Base-by-base conservation (phyloP, 1,284 basidiomycete species). In the Pascua sp. region DNA sequence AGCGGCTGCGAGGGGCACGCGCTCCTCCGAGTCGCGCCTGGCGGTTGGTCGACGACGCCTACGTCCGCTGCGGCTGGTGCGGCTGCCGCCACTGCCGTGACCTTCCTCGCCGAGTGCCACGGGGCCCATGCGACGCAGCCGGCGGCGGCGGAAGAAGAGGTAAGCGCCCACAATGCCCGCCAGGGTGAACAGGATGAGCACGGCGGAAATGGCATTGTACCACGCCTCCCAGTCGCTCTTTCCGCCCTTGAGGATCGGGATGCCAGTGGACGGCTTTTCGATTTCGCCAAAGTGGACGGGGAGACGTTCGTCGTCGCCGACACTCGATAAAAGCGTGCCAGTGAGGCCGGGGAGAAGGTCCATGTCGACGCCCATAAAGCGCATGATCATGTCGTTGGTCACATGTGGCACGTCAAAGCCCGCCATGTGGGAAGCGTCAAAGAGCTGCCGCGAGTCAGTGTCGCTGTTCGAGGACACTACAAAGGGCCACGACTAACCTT, bases 331-430 rank as follows among this genome's bases (percentile, higher is more conserved):
- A 56, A 73, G 79, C 69, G 80, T 76, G 42, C 87, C 84, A 40
- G 90, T 83, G 61, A 88, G 81, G 58, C 88, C 91, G 2, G 87
- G 81, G 46, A 96, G 83, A 5, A 84, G 82, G 37, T 86, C 83
- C 67, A 94, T 89, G 78, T 98, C 88, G 55, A 94, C 85, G 47
- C 84, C 86, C 86, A 96, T 90, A 79, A 97, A 97, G 13, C 93
- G 89, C 49, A 94, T 85, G 69, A 98, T 95, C 96, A 98, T 98
- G 77, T 98, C 95, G 76, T 98, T 93, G 5, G 91, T 82, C 38
- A 88, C 85, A 55, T 91, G 82, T 0, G 94, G 95, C 11, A 89
- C 81, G 76, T 98, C 95, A 72, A 86, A 95, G 0, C 91, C 91
- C 37, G 88, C 80, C 92, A 96, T 96, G 75, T 95, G 92, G 1